Conservation (phyloP, 345 rosid species). For the Tarenaya hassleriana region DNA sequence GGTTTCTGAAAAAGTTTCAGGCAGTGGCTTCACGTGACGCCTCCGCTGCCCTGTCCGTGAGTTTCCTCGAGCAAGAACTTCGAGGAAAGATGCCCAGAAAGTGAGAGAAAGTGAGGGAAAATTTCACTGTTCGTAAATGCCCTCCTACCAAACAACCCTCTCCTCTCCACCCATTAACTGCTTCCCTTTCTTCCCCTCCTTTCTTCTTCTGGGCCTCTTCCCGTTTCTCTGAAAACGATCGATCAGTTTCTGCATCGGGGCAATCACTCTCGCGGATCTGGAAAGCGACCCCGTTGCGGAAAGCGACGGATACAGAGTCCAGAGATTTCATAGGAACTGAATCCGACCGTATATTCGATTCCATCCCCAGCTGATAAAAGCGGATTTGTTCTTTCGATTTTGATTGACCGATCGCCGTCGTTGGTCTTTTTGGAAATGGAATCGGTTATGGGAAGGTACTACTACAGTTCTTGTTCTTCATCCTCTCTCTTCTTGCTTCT, state of each 20-base stretch:
- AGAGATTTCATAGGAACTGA: constrained; percentile 23
- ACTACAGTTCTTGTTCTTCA: constrained; percentile 25
- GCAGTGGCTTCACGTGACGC: constrained; percentile 52
- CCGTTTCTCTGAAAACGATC: constrained; percentile 10
- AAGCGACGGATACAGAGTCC: constrained; percentile 13
- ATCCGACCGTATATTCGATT: constrained; percentile 16
- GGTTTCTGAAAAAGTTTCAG: constrained; percentile 20
- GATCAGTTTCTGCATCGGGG: constrained; percentile 21
- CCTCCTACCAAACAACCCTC: constrained; percentile 6
- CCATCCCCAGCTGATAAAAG: constrained; percentile 13
- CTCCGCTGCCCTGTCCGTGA: constrained; percentile 33
- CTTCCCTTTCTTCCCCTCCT: constrained; percentile 4
- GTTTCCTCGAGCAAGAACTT: constrained; percentile 34
- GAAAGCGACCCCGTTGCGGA: constrained; percentile 20
- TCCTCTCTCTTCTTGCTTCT: constrained; percentile 7
- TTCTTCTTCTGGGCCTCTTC: constrained; percentile 12
- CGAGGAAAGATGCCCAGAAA: constrained; percentile 37
- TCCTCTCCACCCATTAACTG: neutral
- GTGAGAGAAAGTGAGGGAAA: constrained; percentile 14
- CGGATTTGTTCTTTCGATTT: neutral
- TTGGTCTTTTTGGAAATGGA: constrained; percentile 26
- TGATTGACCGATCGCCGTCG: neutral
- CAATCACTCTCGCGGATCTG: constrained; percentile 20
- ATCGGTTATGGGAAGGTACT: constrained; percentile 25
- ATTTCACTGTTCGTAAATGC: constrained; percentile 7